Evolutionary conservation across 805 yeast species (phyloP).

Genomic region (Blastobotrys chiropterorum): DNA sequence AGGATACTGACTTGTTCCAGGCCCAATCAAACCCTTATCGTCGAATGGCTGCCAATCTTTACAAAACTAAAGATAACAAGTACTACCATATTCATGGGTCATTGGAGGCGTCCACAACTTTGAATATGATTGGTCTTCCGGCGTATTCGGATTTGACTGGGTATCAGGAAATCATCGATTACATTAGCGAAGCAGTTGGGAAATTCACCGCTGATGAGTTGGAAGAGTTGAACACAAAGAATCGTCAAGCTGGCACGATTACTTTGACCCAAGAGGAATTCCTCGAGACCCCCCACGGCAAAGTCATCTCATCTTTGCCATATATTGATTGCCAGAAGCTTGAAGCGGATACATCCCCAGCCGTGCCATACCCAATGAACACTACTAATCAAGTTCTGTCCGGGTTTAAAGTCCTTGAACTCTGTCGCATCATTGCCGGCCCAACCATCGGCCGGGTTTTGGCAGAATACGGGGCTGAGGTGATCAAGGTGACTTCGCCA

Average conservation of each 20-base stretch:
- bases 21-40: constrained; percentile 29
- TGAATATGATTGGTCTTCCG: constrained; percentile 33
- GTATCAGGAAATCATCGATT: constrained; percentile 25
- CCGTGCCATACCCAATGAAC: constrained; percentile 11
- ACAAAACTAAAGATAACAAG: constrained; percentile 25
- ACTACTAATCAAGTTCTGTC: constrained; percentile 21
- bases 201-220: constrained; percentile 28
- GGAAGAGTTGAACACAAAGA: constrained; percentile 26
- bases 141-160: constrained; percentile 24
- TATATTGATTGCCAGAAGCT: constrained; percentile 23
- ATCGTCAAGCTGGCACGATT: constrained; percentile 32
- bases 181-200: constrained; percentile 12
- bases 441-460: constrained; percentile 32
- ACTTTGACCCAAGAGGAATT: constrained; percentile 29
- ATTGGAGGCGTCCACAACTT: constrained; percentile 29
- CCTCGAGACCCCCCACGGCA: constrained; percentile 29
- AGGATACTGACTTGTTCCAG: constrained; percentile 23
- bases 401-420: constrained; percentile 33
- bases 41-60: constrained; percentile 32
- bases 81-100: constrained; percentile 32
- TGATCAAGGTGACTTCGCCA: constrained; percentile 29
- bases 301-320: constrained; percentile 22
- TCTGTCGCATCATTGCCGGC: constrained; percentile 32
- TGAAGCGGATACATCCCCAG: constrained; percentile 28
- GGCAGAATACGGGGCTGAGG: constrained; percentile 34